A percentile compares a stretch with the other conserved stretches of the same genome.
These are phyloP conservation scores for Hericium coralloides DNA, from an alignment of 768 basidiomycete species.

Conservation along the genomic window DNA sequence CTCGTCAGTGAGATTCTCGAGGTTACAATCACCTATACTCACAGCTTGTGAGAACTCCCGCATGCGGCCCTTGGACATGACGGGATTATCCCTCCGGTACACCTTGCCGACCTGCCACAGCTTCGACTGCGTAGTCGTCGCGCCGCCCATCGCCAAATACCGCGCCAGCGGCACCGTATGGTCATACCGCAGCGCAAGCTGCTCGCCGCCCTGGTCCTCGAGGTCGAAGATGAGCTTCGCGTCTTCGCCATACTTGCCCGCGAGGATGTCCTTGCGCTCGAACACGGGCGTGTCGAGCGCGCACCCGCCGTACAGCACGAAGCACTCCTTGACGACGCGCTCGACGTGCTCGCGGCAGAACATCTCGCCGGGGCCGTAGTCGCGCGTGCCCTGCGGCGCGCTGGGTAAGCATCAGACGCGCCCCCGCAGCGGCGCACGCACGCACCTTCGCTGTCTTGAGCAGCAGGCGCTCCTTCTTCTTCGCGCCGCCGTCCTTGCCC, in stretches of 20 bases:
- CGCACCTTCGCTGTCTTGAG: constrained; percentile 93
- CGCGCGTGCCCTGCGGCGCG: constrained; percentile 72
- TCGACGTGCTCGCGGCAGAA: constrained; percentile 88
- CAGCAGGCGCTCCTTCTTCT: constrained; percentile 59
- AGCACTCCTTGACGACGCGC: constrained; percentile 76
- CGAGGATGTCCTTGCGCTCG: constrained; percentile 91
- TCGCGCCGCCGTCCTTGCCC: constrained; percentile 29
- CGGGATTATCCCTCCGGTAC: constrained; percentile 91
- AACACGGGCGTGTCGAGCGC: constrained; percentile 98
- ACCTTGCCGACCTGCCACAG: constrained; percentile 99
- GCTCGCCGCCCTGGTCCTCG: constrained; percentile 95
- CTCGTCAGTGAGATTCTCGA: not conserved
- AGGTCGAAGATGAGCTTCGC: constrained; percentile 96
- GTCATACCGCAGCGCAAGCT: constrained; percentile 90
- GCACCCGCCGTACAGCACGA: constrained; percentile 80
- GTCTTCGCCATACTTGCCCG: constrained; percentile 98
- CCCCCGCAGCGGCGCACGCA: not conserved
- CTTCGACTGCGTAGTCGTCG: constrained; percentile 65
- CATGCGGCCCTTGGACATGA: constrained; percentile 98
- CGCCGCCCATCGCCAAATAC: constrained; percentile 92
- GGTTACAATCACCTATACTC: constrained; percentile 18
- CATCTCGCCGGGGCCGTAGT: constrained; percentile 91
- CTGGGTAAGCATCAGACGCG: constrained; percentile 12
- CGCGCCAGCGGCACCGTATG: constrained; percentile 95
- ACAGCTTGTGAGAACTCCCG: constrained; percentile 98